These are phyloP conservation scores for Fusarium marasasianum DNA, from an alignment of 2,329 filamentous ascomycete species.

Conservation along the genomic window DNA sequence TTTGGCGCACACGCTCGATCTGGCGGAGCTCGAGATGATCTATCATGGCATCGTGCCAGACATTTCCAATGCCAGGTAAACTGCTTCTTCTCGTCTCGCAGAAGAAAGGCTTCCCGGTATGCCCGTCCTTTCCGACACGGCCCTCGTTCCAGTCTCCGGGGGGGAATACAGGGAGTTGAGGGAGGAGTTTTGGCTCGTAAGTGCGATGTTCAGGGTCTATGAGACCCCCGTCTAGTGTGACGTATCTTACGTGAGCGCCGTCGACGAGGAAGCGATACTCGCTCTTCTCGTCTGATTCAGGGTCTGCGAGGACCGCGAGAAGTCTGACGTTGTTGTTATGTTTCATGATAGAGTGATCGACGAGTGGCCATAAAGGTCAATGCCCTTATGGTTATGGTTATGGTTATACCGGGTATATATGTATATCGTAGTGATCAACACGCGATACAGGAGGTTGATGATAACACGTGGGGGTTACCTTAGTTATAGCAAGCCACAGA, in stretches of 20 bases:
- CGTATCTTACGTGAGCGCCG: slow-evolving; percentile 51
- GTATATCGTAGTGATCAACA: neutral
- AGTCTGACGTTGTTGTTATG: slow-evolving; percentile 39
- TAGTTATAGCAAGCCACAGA: neutral
- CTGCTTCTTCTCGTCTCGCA: slow-evolving; percentile 33
- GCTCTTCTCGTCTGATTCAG: slow-evolving; percentile 41
- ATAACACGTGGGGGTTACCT: neutral
- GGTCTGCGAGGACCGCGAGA: slow-evolving; percentile 40
- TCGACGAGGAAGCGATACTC: slow-evolving; percentile 52
- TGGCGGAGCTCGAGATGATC: slow-evolving; percentile 48
- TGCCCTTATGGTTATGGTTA: neutral
- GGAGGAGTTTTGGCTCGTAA: slow-evolving; percentile 46
- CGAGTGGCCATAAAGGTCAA: neutral
- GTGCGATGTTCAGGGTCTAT: slow-evolving; percentile 46
- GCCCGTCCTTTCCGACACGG: slow-evolving; percentile 43
- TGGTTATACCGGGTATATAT: neutral
- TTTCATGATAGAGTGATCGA: slow-evolving; percentile 9
- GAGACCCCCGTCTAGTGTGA: slow-evolving; percentile 50
- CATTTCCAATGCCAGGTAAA: slow-evolving; percentile 45
- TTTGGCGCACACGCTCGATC: slow-evolving; percentile 39
- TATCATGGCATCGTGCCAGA: slow-evolving; percentile 48
- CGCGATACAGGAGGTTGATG: neutral
- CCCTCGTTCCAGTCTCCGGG: slow-evolving; percentile 53
- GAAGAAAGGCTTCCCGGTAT: slow-evolving; percentile 43
- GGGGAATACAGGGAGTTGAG: slow-evolving; percentile 50